These are phyloP conservation scores for Lepidium aucheri DNA, from an alignment of 345 rosid genomes.

Conservation along the genomic window DNA sequence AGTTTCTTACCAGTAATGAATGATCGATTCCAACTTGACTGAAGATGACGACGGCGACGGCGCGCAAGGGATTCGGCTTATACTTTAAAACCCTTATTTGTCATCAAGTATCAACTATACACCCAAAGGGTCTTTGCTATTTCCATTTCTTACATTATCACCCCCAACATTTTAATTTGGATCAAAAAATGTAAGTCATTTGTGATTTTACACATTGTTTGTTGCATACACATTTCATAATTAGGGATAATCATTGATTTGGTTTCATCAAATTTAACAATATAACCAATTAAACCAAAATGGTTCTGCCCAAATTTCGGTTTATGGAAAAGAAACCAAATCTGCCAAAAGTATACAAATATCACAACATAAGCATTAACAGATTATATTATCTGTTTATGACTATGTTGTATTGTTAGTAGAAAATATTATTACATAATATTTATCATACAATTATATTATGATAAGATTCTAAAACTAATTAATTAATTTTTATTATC, in stretches of 20 bases:
- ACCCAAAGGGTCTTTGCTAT: not conserved
- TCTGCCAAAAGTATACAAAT: not conserved
- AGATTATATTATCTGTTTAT: too few species aligned
- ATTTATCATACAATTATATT: too few species aligned
- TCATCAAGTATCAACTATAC: constrained; percentile 10
- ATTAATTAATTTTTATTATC: too few species aligned
- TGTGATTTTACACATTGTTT: not conserved
- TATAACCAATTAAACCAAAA: not conserved
- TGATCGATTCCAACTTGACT: not conserved
- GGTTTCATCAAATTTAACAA: too few species aligned
- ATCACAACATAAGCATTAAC: not conserved
- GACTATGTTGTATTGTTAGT: too few species aligned
- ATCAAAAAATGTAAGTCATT: not conserved
- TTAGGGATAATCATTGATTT: not conserved
- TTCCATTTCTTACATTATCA: not conserved
- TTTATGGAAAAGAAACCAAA: not conserved
- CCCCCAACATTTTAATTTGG: constrained; percentile 13
- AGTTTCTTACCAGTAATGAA: not conserved
- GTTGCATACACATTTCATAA: not conserved
- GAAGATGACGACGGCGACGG: constrained; percentile 3
- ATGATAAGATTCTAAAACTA: too few species aligned
- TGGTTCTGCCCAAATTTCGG: not conserved
- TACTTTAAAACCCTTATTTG: constrained; percentile 6
- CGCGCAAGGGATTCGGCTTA: not conserved
- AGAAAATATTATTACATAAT: too few species aligned